Evolutionary conservation across 768 basidiomycete genomes (phyloP), one percentile per base, ranked within the genome.

Genomic region (Mycena crocata): DNA sequence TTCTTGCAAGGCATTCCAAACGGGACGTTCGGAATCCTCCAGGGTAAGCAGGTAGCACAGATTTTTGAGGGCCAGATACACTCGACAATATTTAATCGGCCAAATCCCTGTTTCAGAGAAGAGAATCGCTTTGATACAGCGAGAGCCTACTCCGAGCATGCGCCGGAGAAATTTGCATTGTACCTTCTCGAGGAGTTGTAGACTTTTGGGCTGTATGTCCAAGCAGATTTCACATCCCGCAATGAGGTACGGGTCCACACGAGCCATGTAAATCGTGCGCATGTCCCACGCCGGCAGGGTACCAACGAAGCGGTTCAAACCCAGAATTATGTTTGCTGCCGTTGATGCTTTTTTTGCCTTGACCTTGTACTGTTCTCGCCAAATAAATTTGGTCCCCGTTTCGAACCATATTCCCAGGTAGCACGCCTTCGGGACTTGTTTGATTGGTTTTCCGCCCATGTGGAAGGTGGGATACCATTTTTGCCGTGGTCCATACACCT

Each of bases 211-310:
- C 35, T 57, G 24, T 15, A 64, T 35, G 57, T 64, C 56, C 28
- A 64, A 32, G 19, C 44, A 32, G 35, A 64, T 31, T 23, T 64
- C 63, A 45, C 55, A 64, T 10, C 57, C 57, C 5, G 42, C 42
- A 23, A 39, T 59, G 8, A 60, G 44, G 31, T 66, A 57, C 13
- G 57, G 57, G 40, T 66, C 64, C 23, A 66, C 64, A 14, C 21
- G n/a, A n/a, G n/a, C n/a, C n/a, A n/a, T n/a, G n/a, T n/a, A n/a
- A n/a, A n/a, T n/a, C n/a, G n/a, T n/a, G n/a, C n/a, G n/a, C n/a
- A n/a, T n/a, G n/a, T n/a, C n/a, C n/a, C n/a, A n/a, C n/a, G n/a
- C n/a, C n/a, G n/a, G n/a, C n/a, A n/a, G n/a, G n/a, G n/a, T n/a
- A n/a, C n/a, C n/a, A n/a, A n/a, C n/a, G n/a, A n/a, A 46, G 13